phyloP scores from a whole-genome alignment of 768 basidiomycete genomes.

The Russula griseocarnosa region DNA sequence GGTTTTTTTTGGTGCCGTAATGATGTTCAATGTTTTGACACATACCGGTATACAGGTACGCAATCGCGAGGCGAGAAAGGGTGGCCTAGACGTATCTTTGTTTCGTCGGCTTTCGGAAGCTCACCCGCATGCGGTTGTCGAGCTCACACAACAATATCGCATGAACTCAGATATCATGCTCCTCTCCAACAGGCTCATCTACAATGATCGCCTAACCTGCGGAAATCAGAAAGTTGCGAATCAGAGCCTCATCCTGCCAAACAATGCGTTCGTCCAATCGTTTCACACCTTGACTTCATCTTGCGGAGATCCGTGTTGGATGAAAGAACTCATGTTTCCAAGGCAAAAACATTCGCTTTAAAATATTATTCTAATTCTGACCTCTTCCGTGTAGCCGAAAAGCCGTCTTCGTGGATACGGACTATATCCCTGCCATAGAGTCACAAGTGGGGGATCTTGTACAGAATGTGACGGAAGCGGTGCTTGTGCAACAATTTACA shows the following conservation, averaged over 20 bases:
- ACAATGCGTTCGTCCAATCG: constrained; percentile 40
- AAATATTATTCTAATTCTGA: constrained; percentile 1
- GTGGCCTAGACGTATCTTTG: constrained; percentile 84
- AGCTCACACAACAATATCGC: constrained; percentile 85
- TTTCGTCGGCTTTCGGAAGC: constrained; percentile 87
- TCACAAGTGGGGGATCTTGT: constrained; percentile 83
- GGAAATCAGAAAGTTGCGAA: constrained; percentile 70
- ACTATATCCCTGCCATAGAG: constrained; percentile 71
- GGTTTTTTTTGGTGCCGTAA: background rate
- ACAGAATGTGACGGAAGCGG: constrained; percentile 82
- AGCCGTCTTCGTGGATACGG: constrained; percentile 94
- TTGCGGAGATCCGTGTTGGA: constrained; percentile 57
- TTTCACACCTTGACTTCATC: constrained; percentile 43
- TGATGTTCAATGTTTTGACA: background rate
- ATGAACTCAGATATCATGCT: constrained; percentile 98
- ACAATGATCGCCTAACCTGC: constrained; percentile 69
- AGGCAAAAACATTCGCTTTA: constrained; percentile 44
- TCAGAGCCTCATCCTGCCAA: constrained; percentile 52
- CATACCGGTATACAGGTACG: constrained; percentile 56
- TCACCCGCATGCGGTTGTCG: constrained; percentile 80
- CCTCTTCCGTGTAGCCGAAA: constrained; percentile 52
- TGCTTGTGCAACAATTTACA: constrained; percentile 60
- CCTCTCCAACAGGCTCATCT: constrained; percentile 84
- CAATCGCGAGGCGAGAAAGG: constrained; percentile 70
- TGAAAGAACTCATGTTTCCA: constrained; percentile 57